Base-by-base conservation (phyloP, 352 stramenopile species). In the Globisporangium polare region DNA sequence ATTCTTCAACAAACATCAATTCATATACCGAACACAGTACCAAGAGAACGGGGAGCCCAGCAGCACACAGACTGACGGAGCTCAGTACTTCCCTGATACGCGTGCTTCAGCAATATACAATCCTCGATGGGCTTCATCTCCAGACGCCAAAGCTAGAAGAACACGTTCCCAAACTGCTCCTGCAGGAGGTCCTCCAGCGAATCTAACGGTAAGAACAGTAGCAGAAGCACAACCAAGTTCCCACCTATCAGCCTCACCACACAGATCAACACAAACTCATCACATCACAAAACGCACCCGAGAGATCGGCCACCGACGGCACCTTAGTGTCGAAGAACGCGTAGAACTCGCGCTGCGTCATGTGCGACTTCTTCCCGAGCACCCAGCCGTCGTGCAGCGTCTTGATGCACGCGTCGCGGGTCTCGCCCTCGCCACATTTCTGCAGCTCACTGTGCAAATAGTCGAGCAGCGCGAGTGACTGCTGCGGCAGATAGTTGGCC, bases 271-370 rank as follows among this genome's bases (percentile, higher is more conserved):
- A 49, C 20, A 18, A 18, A 26, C n/a, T 31, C 51, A 57, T 17
- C 33, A 57, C n/a, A 18, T 5, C 29, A 41, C 51, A 56, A 37
- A 29, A 75, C 70, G 51, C 61, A 88, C 80, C 76, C 31, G 80
- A 73, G 0, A 86, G 67, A 27, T 88, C 77, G 9, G 69, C 61
- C 13, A 90, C 66, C 0, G 78, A 87, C n/a, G 74, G 69, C 29
- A 82, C 69, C 46, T 83, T 88, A 33, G 67, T 84, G 59, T 88
- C 80, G 42, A 90, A 76, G 49, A 90, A 75, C 26, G 75, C 73
- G 62, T 78, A 88, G 39, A 86, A 63, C 67, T 84, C 78, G 41
- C 80, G 78, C 31, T 71, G 60, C 8, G 69, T 85, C 20, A 66
- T 71, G 20, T 72, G 58, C 0, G 76, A 79, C 43, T 76, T 80